phyloP scores from a whole-genome alignment of 441 rosid genomes.

The Biscutella laevigata region DNA sequence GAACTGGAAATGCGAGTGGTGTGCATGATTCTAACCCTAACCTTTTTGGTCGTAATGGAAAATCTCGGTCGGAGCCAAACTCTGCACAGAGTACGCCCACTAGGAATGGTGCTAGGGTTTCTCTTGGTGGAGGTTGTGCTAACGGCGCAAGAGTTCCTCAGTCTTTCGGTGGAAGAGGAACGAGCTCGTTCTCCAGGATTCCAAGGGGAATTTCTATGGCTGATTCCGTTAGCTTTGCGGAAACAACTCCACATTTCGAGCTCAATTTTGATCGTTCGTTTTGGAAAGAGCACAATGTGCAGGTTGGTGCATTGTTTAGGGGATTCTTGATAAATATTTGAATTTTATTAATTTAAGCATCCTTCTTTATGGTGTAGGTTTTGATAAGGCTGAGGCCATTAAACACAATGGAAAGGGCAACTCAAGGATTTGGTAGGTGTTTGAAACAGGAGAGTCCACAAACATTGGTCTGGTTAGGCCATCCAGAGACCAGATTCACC shows the following conservation, averaged over 20 bases:
- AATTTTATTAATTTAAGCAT: slow-evolving; percentile 4
- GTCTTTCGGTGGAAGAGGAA: slow-evolving; percentile 41
- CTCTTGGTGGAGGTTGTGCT: slow-evolving; percentile 44
- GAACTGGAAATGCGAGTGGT: slow-evolving; percentile 16
- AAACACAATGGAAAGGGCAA: slow-evolving; percentile 50
- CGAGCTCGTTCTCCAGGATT: slow-evolving; percentile 36
- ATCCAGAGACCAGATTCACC: slow-evolving; percentile 91
- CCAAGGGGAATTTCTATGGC: slow-evolving; percentile 38
- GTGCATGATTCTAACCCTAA: slow-evolving; percentile 36
- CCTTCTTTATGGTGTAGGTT: slow-evolving; percentile 37
- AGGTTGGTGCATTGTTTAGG: slow-evolving; percentile 36
- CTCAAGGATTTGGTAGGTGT: slow-evolving; percentile 60
- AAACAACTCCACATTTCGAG: slow-evolving; percentile 54
- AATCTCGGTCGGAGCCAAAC: slow-evolving; percentile 51
- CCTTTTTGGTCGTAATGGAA: slow-evolving; percentile 38
- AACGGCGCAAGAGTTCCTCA: slow-evolving; percentile 32
- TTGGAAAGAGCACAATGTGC: slow-evolving; percentile 84
- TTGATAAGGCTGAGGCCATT: slow-evolving; percentile 78
- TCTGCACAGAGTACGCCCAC: slow-evolving; percentile 74
- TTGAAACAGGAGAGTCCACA: slow-evolving; percentile 73
- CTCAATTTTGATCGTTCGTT: slow-evolving; percentile 59
- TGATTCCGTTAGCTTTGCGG: slow-evolving; percentile 31
- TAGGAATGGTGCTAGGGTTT: slow-evolving; percentile 49
- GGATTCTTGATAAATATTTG: neutral
- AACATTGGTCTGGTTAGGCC: slow-evolving; percentile 69